These are phyloP conservation scores for Porpolomopsis calyptriformis DNA, from an alignment of 768 basidiomycete species.

Conservation along the genomic window DNA sequence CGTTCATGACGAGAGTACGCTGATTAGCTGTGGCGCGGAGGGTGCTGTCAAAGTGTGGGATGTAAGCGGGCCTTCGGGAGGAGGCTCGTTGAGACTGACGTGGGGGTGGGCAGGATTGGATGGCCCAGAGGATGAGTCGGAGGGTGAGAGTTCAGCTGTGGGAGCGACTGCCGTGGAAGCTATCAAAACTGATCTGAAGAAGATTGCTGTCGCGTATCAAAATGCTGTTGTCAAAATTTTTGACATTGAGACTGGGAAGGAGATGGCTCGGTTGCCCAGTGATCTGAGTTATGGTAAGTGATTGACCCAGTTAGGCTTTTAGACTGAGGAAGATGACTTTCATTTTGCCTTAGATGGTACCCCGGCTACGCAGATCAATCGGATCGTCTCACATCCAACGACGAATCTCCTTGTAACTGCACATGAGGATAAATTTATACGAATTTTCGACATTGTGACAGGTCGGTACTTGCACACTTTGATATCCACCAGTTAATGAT, in stretches of 20 bases:
- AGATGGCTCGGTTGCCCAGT: slow-evolving; percentile 49
- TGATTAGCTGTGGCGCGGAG: slow-evolving; percentile 88
- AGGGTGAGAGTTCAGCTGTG: slow-evolving; percentile 17
- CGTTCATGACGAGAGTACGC: slow-evolving; percentile 67
- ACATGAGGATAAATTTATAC: slow-evolving; percentile 89
- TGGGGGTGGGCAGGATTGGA: slow-evolving; percentile 76
- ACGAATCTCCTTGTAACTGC: slow-evolving; percentile 81
- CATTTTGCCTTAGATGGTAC: slow-evolving; percentile 46
- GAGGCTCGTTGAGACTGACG: slow-evolving; percentile 56
- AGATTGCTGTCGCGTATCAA: slow-evolving; percentile 84
- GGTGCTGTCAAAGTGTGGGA: slow-evolving; percentile 93
- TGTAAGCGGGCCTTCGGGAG: slow-evolving; percentile 54
- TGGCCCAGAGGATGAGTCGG: slow-evolving; percentile 34
- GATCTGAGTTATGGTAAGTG: slow-evolving; percentile 48
- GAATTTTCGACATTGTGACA: slow-evolving; percentile 76
- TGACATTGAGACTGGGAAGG: slow-evolving; percentile 81
- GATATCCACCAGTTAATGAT: too few species aligned
- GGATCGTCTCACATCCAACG: slow-evolving; percentile 82
- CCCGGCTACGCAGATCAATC: slow-evolving; percentile 71
- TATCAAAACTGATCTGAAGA: slow-evolving; percentile 72
- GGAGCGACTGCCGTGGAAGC: slow-evolving; percentile 73
- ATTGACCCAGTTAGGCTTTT: neutral
- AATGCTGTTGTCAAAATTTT: slow-evolving; percentile 86
- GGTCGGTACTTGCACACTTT: slow-evolving; percentile 57
- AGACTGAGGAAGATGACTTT: neutral